Base-by-base conservation (phyloP, 352 stramenopile species). In the Pythium plurisporium region DNA sequence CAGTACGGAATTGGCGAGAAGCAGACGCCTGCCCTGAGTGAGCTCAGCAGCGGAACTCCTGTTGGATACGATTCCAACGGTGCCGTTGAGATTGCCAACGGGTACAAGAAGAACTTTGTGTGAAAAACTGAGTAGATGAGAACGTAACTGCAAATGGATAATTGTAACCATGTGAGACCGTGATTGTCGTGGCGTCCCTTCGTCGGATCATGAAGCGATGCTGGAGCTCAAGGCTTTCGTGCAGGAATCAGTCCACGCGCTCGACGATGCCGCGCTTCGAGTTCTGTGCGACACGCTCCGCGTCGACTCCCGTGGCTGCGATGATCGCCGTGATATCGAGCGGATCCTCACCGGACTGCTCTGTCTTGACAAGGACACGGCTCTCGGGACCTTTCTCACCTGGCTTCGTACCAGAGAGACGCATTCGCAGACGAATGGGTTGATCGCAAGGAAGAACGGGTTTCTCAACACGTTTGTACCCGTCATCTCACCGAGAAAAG, bases 401-500 rank as follows among this genome's bases (percentile, higher is more conserved):
- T 92, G 82, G 79, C 51, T 88, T 17, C 76, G 70, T 2, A 70
- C 69, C 15, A 40, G 55, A n/a, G 55, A 61, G 19, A 37, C 51
- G 23, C 57, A 62, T 1, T 2, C 6, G 4, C 68, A 79, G 14
- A 59, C 36, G 7, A 25, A 70, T 33, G 37, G 65, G 5, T 46
- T 70, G 4, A 40, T 69, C 7, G 47, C 54, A 14, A 67, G 72
- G 42, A 82, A 79, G 36, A 70, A 50, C 9, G 55, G 42, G 9
- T 89, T 91, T 56, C 63, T 66, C 63, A 82, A 70, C 38, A 87
- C 82, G 5, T 91, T 91, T 52, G 63, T 91, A 6, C 82, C 82
- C 9, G 64, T 61, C 14, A 73, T 83, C 34, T 70, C 64, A 2
- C 53, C 53, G 7, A 60, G 56, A 9, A 50, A 58, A 42, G 44